phyloP scores from a whole-genome alignment of 106 monocot genomes.

The Iris macrosiphon region DNA sequence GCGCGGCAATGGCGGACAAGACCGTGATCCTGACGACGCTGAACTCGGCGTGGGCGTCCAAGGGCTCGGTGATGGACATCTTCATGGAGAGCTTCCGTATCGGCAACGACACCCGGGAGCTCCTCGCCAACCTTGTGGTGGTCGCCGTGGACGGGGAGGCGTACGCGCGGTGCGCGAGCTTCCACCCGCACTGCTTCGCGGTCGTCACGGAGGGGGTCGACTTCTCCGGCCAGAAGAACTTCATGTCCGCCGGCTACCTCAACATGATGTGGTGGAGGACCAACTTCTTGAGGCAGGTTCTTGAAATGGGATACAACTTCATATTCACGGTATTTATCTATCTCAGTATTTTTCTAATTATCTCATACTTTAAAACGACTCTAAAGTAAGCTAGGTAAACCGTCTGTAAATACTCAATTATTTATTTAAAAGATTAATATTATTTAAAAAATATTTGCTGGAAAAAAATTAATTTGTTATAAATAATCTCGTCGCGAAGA shows the following conservation, averaged over 20 bases:
- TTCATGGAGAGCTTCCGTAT: conserved; percentile 49
- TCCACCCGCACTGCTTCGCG: conserved; percentile 45
- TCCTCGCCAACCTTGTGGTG: conserved; percentile 44
- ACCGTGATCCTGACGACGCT: conserved; percentile 54
- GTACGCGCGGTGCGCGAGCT: conserved; percentile 28
- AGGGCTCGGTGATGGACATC: conserved; percentile 38
- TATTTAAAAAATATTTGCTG: too few species aligned
- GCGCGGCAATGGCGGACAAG: conserved; percentile 33
- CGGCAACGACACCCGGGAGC: conserved; percentile 27
- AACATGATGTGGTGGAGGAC: conserved; percentile 59
- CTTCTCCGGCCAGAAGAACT: conserved; percentile 45
- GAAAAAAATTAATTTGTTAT: too few species aligned
- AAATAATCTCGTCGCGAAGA: too few species aligned
- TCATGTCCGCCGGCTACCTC: conserved; percentile 48
- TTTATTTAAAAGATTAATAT: too few species aligned
- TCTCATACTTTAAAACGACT: too few species aligned
- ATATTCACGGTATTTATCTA: conserved; percentile 72
- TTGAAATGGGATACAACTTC: conserved; percentile 57
- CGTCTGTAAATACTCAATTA: too few species aligned
- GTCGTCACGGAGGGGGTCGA: conserved; percentile 34
- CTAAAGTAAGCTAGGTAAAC: too few species aligned
- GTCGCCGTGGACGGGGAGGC: conserved; percentile 42
- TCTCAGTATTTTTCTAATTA: too few species aligned
- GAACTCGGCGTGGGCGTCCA: conserved; percentile 57
- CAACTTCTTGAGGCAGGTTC: conserved; percentile 35